Conservation (phyloP, 768 basidiomycete genomes). For the Mycena sanguinolenta region DNA sequence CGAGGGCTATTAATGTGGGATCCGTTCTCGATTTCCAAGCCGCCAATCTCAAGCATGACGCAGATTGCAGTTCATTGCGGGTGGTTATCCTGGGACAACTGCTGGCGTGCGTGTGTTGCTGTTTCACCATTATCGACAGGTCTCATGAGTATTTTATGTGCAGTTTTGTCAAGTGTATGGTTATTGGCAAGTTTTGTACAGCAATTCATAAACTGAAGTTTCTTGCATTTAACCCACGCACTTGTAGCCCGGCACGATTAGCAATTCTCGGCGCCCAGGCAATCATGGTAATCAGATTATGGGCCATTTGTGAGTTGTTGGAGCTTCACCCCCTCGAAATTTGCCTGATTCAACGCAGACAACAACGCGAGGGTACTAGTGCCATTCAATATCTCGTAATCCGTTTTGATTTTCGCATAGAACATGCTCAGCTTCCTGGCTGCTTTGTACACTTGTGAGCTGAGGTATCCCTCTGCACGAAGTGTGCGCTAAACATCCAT, state of each 20-base stretch:
- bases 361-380: slow-evolving; percentile 27
- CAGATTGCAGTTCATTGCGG: slow-evolving; percentile 24
- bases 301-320: slow-evolving; percentile 33
- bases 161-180: slow-evolving; percentile 30
- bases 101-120: slow-evolving; percentile 4
- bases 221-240: background rate
- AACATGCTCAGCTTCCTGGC: slow-evolving; percentile 26
- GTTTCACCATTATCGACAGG: background rate
- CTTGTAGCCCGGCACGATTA: slow-evolving; percentile 25
- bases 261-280: slow-evolving; percentile 35
- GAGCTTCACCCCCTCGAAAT: no score
- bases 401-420: background rate
- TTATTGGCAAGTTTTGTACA: slow-evolving; percentile 34
- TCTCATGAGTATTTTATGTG: background rate
- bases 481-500: background rate
- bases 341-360: slow-evolving; percentile 13
- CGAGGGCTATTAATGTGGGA: slow-evolving; percentile 35
- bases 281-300: slow-evolving; percentile 32
- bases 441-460: slow-evolving; percentile 10
- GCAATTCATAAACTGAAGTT: background rate
- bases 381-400: background rate
- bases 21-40: background rate
- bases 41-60: background rate
- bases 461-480: background rate
- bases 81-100: slow-evolving; percentile 29